These are phyloP conservation scores for Verticillium nonalfalfae DNA, from an alignment of 2,329 filamentous ascomycete species.

Conservation along the genomic window DNA sequence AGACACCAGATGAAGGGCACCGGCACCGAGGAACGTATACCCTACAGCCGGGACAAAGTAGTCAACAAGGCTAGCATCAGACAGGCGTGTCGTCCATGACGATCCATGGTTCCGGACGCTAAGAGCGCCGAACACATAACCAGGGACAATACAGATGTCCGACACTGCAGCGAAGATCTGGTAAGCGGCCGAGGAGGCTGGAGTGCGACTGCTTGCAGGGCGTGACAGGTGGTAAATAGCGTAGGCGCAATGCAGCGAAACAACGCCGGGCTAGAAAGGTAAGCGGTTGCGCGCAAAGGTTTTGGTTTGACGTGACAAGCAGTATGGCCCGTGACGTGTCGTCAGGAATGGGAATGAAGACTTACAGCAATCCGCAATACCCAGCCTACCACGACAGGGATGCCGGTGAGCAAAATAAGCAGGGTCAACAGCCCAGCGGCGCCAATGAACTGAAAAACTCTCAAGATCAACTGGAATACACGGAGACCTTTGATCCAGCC, in stretches of 20 bases:
- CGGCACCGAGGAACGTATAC: conserved; percentile 57
- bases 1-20: conserved; percentile 64
- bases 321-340: background rate
- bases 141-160: conserved; percentile 52
- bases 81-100: conserved; percentile 64
- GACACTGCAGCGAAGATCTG: conserved; percentile 74
- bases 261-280: conserved; percentile 60
- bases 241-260: conserved; percentile 66
- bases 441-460: conserved; percentile 60
- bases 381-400: conserved; percentile 61
- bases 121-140: conserved; percentile 51
- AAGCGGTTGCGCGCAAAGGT: background rate
- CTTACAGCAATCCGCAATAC: conserved; percentile 71
- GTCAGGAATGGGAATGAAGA: background rate
- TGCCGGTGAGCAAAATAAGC: conserved; percentile 68
- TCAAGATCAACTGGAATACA: conserved; percentile 60
- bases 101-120: conserved; percentile 34
- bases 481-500: conserved; percentile 63
- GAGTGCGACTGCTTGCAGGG: conserved; percentile 62
- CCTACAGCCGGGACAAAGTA: conserved; percentile 62
- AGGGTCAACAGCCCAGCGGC: conserved; percentile 67
- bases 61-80: conserved; percentile 45
- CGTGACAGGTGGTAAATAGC: conserved; percentile 74
- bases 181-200: conserved; percentile 80
- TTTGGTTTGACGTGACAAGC: background rate